Percentiles rank a stretch among this genome's conserved stretches.
phyloP scores from a whole-genome alignment of 2,329 filamentous ascomycete species.

The Raffaelea albimanens region DNA sequence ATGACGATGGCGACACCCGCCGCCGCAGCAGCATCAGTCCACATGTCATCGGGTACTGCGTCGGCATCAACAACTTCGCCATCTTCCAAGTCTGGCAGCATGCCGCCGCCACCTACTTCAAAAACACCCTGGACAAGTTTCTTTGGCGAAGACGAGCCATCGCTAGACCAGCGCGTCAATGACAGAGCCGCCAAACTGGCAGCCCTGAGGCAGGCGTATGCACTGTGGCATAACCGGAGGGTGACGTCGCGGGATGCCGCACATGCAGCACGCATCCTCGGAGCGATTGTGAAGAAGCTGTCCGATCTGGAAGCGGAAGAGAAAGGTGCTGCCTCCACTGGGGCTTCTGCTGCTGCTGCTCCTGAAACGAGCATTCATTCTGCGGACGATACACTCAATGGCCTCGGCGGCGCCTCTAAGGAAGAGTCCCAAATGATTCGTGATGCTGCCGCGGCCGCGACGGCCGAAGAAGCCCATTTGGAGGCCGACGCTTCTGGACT shows the following conservation, averaged over 20 bases:
- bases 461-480: no score
- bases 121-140: no score
- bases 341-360: not conserved
- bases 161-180: conserved; percentile 6
- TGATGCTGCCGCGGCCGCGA: not conserved
- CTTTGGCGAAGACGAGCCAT: not conserved
- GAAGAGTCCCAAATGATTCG: no score
- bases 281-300: conserved; percentile 35
- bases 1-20: no score
- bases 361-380: no score
- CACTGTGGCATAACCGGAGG: conserved; percentile 33
- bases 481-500: no score
- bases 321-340: not conserved
- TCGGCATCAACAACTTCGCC: not conserved
- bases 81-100: not conserved
- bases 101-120: no score
- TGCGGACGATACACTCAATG: no score
- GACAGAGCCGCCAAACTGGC: conserved; percentile 22
- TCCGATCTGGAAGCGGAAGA: not conserved
- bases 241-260: conserved; percentile 28
- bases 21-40: not conserved
- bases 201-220: conserved; percentile 31
- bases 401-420: no score
- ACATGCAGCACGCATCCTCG: conserved; percentile 36
- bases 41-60: not conserved